Conservation (phyloP, 2,329 filamentous ascomycete genomes). For the Sporothrix phasma region DNA sequence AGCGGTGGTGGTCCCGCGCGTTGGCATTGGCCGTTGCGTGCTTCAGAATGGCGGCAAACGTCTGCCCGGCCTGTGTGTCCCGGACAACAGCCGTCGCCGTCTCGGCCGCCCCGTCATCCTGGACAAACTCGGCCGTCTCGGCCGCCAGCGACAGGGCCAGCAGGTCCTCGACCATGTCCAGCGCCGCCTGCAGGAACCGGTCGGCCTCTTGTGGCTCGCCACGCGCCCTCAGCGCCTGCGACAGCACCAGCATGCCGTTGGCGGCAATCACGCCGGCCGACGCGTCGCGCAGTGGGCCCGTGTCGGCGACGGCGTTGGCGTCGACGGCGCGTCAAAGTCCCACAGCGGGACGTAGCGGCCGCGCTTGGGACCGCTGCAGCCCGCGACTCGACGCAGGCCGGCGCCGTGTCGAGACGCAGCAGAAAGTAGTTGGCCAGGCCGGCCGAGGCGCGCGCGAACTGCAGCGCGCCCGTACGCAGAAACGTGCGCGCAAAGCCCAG, state of each 20-base stretch:
- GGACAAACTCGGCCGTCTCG: conserved; percentile 19
- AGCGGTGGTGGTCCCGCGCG: conserved; percentile 19
- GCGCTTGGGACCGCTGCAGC: conserved; percentile 6
- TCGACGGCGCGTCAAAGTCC: conserved; percentile 32
- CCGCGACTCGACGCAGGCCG: background rate
- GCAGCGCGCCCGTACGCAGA: conserved; percentile 35
- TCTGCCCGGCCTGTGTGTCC: conserved; percentile 14
- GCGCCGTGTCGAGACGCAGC: too few relatives aligned
- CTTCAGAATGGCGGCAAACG: conserved; percentile 25
- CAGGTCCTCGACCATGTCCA: conserved; percentile 25
- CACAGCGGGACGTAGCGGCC: conserved; percentile 25
- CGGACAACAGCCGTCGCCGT: background rate
- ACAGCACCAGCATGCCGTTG: conserved; percentile 33
- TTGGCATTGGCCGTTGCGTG: conserved; percentile 26
- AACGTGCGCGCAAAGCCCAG: conserved; percentile 42
- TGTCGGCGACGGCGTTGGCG: conserved; percentile 6
- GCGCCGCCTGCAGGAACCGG: conserved; percentile 23
- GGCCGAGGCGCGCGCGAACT: conserved; percentile 36
- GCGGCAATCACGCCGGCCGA: conserved; percentile 33
- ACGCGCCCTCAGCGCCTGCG: conserved; percentile 25
- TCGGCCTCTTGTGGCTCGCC: conserved; percentile 11
- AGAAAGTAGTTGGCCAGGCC: background rate
- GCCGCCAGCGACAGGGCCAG: conserved; percentile 23
- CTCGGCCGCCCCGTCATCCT: background rate
- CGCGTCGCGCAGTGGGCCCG: conserved; percentile 27